Evolutionary conservation across 225 moss, liverwort and hornwort species (phyloP).

Genomic region (Lunularia cruciata): DNA sequence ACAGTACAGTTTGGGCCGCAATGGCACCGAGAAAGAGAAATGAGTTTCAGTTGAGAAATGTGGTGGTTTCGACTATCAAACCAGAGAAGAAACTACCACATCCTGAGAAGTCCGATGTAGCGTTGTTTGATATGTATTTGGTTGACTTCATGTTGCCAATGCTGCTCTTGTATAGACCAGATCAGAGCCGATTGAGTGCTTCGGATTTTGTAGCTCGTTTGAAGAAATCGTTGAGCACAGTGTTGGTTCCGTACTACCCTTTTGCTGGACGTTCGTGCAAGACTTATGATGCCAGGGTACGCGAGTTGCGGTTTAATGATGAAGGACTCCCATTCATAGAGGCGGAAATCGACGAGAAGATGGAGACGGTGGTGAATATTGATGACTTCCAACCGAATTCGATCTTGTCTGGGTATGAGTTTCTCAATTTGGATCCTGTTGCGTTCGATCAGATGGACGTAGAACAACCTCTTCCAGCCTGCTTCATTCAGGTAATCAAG

Average conservation of each 20-base stretch:
- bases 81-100: slow-evolving; percentile 7
- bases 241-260: slow-evolving; percentile 21
- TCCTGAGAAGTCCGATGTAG: background rate
- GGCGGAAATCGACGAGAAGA: slow-evolving; percentile 26
- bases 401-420: slow-evolving; percentile 11
- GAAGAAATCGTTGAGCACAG: slow-evolving; percentile 21
- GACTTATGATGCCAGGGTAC: slow-evolving; percentile 19
- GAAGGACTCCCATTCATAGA: slow-evolving; percentile 35
- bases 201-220: background rate
- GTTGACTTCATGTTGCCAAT: background rate
- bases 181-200: background rate
- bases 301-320: slow-evolving; percentile 24
- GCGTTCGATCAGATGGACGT: slow-evolving; percentile 19
- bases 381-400: slow-evolving; percentile 9
- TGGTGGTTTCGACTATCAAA: slow-evolving; percentile 14
- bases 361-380: slow-evolving; percentile 21
- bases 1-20: too few species aligned
- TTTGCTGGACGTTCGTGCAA: slow-evolving; percentile 22
- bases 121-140: background rate
- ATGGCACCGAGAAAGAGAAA: too few species aligned
- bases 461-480: slow-evolving; percentile 10
- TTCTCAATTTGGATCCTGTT: slow-evolving; percentile 16
- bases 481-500: slow-evolving; percentile 25
- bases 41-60: slow-evolving; percentile 14
- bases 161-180: background rate